Evolutionary conservation across 805 yeast genomes (phyloP), one percentile per base, ranked within the genome.

Genomic region (Metschnikowia sp.): DNA sequence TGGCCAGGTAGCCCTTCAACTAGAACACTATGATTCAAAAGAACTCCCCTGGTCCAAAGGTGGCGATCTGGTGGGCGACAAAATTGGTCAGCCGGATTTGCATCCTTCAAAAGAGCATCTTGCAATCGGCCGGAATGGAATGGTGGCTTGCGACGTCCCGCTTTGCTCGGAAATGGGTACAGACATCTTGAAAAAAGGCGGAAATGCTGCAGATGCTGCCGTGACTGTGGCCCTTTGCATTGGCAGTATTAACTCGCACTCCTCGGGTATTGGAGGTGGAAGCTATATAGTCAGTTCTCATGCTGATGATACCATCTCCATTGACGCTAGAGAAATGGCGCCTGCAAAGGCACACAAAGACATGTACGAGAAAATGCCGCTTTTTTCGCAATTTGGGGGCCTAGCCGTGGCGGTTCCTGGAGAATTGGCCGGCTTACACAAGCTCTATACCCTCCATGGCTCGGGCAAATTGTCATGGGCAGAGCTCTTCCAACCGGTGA

Each of bases 241-340:
- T 31, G 98, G 98, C 2, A 76, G 87, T 45, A 68, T 88, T 19
- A 87, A 88, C 60, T 83, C 89, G 52, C 88, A 85, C 69, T 84
- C 84, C 48, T 84, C 96, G 1, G 96, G 97, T 0, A 83, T 92
- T 37, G 97, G 97, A 8, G 98, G 98, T 4, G 98, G 99, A 9
- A 88, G 86, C 0, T 89, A 79, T 57, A 84, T 86, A 38, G 77
- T 68, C 10, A 64, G 70, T 50, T 54, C 60, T 12, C 47, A 55
- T 22, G 51, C 49, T 11, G 45, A 76, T 8, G 74, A 76, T 1
- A 78, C 84, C 1, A 53, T 84, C 3, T 74, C 84, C 29, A 80
- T 91, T 36, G 96, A 92, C 66, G 95, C 94, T 30, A 74, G 99
- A 52, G 99, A 92, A 63, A 80, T 78, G 71, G 96, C 97, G 0